phyloP scores from a whole-genome alignment of 306 rosid genomes.

The Canavalia ensiformis region DNA sequence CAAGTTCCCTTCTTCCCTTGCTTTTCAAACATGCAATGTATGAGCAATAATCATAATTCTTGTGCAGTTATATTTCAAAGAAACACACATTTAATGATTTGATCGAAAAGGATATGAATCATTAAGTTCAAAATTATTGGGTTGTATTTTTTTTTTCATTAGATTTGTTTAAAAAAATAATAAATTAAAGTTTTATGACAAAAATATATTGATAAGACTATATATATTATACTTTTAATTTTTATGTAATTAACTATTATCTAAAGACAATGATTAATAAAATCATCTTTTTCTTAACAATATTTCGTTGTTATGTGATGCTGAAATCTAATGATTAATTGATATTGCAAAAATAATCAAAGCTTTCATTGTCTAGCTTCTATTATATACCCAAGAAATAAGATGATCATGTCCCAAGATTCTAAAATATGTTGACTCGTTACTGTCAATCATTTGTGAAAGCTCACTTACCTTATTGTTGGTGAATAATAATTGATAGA shows the following conservation, averaged over 20 bases:
- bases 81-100: slow-evolving; percentile 25
- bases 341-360: neutral
- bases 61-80: slow-evolving; percentile 20
- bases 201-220: neutral
- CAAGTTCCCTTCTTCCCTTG: neutral
- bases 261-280: neutral
- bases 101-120: slow-evolving; percentile 38
- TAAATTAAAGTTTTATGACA: too few species aligned
- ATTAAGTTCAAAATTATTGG: slow-evolving; percentile 28
- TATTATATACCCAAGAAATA: slow-evolving; percentile 25
- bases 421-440: slow-evolving; percentile 37
- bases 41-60: slow-evolving; percentile 26
- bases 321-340: slow-evolving; percentile 41
- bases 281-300: neutral
- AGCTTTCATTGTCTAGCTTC: slow-evolving; percentile 39
- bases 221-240: neutral
- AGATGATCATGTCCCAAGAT: slow-evolving; percentile 1
- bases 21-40: slow-evolving; percentile 30
- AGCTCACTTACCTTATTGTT: slow-evolving; percentile 25
- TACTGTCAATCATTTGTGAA: slow-evolving; percentile 39
- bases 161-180: too few species aligned
- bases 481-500: slow-evolving; percentile 21
- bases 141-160: neutral
- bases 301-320: slow-evolving; percentile 26
- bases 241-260: neutral